phyloP scores from a whole-genome alignment of 2,329 filamentous ascomycete genomes.

The Magnaporthiopsis incrustans region DNA sequence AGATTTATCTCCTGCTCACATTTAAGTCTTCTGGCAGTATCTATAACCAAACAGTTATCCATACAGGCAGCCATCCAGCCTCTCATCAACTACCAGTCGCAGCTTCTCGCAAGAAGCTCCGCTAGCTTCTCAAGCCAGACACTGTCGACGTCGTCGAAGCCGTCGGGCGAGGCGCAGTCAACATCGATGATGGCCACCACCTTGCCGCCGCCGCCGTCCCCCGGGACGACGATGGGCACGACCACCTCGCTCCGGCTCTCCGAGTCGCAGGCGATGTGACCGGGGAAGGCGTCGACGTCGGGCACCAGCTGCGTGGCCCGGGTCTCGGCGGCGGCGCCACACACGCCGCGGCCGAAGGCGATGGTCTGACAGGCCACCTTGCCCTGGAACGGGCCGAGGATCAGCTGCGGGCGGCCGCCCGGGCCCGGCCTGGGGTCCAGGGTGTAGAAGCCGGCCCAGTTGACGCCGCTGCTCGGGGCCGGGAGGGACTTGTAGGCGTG shows the following conservation, averaged over 20 bases:
- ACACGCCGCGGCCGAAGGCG: conserved; percentile 64
- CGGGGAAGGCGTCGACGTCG: conserved; percentile 68
- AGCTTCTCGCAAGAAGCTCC: conserved; percentile 46
- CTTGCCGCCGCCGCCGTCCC: conserved; percentile 18
- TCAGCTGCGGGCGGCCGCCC: conserved; percentile 41
- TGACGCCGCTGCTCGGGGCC: conserved; percentile 56
- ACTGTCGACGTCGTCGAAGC: conserved; percentile 64
- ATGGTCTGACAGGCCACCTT: conserved; percentile 77
- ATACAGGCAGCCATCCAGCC: background rate
- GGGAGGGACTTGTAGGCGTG: conserved; percentile 69
- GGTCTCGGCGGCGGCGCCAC: conserved; percentile 58
- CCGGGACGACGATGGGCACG: conserved; percentile 48
- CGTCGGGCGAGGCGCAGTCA: conserved; percentile 59
- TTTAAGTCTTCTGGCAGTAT: too few species aligned
- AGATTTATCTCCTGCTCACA: too few species aligned
- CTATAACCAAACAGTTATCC: too few species aligned
- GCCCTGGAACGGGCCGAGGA: conserved; percentile 74
- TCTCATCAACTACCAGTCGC: conserved; percentile 49
- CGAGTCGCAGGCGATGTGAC: conserved; percentile 75
- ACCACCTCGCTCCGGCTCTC: conserved; percentile 74
- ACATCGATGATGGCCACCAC: conserved; percentile 65
- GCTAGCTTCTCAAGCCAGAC: conserved; percentile 59
- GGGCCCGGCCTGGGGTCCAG: conserved; percentile 36
- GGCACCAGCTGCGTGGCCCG: conserved; percentile 55
- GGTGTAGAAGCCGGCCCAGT: conserved; percentile 77